Evolutionary conservation across 2,329 filamentous ascomycete species (phyloP).

Genomic region (Elsinoe necatrix): DNA sequence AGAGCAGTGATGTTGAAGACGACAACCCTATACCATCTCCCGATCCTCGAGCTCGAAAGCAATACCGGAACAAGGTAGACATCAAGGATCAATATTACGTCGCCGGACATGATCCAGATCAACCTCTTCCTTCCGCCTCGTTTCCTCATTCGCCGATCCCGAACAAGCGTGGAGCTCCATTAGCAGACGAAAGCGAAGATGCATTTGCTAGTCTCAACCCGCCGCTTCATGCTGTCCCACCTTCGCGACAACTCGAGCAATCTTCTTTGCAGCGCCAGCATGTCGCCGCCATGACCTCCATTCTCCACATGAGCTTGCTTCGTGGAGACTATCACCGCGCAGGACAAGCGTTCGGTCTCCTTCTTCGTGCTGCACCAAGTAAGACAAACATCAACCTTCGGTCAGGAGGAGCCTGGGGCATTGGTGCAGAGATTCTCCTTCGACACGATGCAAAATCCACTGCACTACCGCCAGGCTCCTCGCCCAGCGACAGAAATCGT

Average conservation of each 20-base stretch:
- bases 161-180: slow-evolving; percentile 28
- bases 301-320: slow-evolving; percentile 65
- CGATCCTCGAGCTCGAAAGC: neutral
- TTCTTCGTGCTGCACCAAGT: slow-evolving; percentile 54
- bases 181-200: slow-evolving; percentile 2
- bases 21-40: slow-evolving; percentile 7
- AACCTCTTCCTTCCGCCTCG: slow-evolving; percentile 33
- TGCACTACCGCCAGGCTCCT: neutral
- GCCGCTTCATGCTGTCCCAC: slow-evolving; percentile 31
- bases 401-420: slow-evolving; percentile 63
- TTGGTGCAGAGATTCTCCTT: slow-evolving; percentile 78
- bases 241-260: neutral
- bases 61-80: slow-evolving; percentile 19
- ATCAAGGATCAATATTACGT: slow-evolving; percentile 30
- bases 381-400: slow-evolving; percentile 59
- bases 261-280: slow-evolving; percentile 44
- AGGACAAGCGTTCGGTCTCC: slow-evolving; percentile 63
- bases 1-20: slow-evolving; percentile 9
- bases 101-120: slow-evolving; percentile 35
- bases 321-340: slow-evolving; percentile 64
- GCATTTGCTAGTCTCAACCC: slow-evolving; percentile 28
- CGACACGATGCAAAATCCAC: slow-evolving; percentile 32
- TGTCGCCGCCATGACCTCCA: slow-evolving; percentile 56
- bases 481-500: neutral
- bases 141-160: slow-evolving; percentile 40